Evolutionary conservation across 169 alveolate species (phyloP), one percentile per base, ranked within the genome.

Genomic region (Cardiosporidium cionae): DNA sequence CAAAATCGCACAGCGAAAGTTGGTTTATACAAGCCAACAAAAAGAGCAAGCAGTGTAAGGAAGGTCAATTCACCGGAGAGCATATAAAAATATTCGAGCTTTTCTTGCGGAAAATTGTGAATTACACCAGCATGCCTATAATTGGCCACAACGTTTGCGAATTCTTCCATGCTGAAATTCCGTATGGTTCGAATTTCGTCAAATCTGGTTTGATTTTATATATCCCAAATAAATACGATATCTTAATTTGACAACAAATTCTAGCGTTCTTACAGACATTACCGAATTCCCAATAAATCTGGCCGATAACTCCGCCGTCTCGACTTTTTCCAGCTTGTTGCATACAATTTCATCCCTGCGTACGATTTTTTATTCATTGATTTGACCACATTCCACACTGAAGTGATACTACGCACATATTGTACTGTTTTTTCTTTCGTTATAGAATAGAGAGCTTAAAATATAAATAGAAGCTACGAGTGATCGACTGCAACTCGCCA

Each of bases 281-380:
- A 66, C 81, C 31, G 29, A 25, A 79, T 69, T 1, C 78, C 78
- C 35, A 67, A 35, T 23, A 79, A 62, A 33, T 79, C 85, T 0
- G 85, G 85, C 0, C 81, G 72, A 36, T 66, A 79, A 32, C 65
- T 75, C 23, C 85, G 29, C 2, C 81, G 74, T 16, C 68, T 79
- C 70, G 44, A 7, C 2, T 65, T 53, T 7, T 58, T 25, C 85
- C 85, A 79, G 22, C 69, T 25, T 0, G 85, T 79, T 62, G 81
- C 76, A 31, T 23, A 37, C 34, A 79, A 22, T 67, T 72, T 72
- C 69, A 79, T 16, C 4, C 84, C 84, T 35, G 65, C 23, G 7
- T 7, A 31, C 22, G 2, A 37, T 23, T n/a, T n/a, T n/a, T n/a
- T n/a, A n/a, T n/a, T n/a, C n/a, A 36, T n/a, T 32, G 22, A 29